Evolutionary conservation across 176 grass and related monocot genomes (phyloP).

Genomic region (Aegilops sharonensis): DNA sequence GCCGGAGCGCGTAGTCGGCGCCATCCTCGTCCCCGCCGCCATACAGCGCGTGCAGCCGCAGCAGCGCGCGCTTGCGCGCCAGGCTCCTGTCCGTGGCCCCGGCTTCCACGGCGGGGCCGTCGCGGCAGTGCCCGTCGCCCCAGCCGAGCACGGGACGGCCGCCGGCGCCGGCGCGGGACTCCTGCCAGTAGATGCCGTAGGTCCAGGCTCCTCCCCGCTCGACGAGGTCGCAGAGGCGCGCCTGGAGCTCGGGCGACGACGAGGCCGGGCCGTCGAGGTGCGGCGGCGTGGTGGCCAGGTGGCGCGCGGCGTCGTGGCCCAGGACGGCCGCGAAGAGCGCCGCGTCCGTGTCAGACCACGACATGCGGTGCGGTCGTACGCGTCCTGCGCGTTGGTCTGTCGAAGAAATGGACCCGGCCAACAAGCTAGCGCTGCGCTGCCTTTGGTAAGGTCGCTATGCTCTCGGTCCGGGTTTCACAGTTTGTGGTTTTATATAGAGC

Average conservation of each 20-base stretch:
- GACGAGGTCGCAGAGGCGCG: constrained; percentile 66
- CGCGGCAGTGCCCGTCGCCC: constrained; percentile 92
- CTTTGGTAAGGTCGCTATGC: background rate
- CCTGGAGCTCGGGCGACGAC: constrained; percentile 39
- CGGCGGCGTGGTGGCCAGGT: constrained; percentile 53
- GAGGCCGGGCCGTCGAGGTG: constrained; percentile 45
- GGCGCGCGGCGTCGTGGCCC: constrained; percentile 59
- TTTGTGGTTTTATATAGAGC: constrained; percentile 11
- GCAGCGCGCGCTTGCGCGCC: constrained; percentile 65
- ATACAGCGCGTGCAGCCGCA: constrained; percentile 62
- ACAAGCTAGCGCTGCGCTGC: too few species aligned
- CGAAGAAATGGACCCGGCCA: background rate
- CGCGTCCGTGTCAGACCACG: constrained; percentile 70
- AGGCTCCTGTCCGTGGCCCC: constrained; percentile 25
- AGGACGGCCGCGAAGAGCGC: constrained; percentile 64
- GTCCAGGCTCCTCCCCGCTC: constrained; percentile 51
- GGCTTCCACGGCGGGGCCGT: background rate
- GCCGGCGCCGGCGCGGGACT: constrained; percentile 39
- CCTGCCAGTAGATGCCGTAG: constrained; percentile 90
- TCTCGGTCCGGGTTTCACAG: background rate
- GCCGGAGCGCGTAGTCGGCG: constrained; percentile 54
- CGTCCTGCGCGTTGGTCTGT: background rate
- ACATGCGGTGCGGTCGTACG: constrained; percentile 15
- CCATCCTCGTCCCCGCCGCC: constrained; percentile 67
- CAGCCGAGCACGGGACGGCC: constrained; percentile 54